A percentile compares a stretch with the other conserved stretches of the same genome.
Evolutionary conservation across 345 rosid species (phyloP).

Genomic region (Populus ilicifolia): DNA sequence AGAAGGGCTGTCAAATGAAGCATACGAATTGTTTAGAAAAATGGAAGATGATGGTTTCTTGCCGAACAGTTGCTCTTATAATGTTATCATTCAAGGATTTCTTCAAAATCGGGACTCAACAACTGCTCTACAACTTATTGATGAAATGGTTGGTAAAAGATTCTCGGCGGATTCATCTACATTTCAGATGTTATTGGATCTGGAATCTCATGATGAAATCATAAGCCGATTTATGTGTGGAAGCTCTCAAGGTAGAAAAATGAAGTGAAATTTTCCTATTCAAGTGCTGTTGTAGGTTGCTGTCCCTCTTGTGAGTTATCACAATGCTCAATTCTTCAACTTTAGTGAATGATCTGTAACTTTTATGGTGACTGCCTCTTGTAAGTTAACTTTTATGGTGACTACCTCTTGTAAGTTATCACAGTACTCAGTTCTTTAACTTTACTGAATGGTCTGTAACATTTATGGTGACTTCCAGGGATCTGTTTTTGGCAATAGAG

Average conservation of each 20-base stretch:
- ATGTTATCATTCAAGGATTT: background rate
- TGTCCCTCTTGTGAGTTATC: background rate
- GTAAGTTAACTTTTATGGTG: too few species aligned
- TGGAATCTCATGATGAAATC: background rate
- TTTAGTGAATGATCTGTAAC: too few species aligned
- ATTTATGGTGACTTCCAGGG: too few species aligned
- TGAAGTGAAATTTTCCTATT: background rate
- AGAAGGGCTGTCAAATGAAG: background rate
- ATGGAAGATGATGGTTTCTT: background rate
- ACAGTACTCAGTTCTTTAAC: too few species aligned
- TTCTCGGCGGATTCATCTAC: background rate
- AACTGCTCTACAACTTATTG: background rate
- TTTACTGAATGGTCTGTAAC: too few species aligned
- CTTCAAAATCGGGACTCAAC: background rate
- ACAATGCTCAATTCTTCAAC: too few species aligned
- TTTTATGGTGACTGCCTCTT: too few species aligned
- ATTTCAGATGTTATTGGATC: background rate
- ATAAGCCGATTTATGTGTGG: background rate
- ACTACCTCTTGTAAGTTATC: too few species aligned
- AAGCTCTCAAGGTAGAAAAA: background rate
- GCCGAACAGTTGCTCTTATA: background rate
- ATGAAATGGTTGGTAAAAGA: background rate
- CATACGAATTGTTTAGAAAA: background rate
- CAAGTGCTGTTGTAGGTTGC: background rate
- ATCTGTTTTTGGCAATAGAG: too few species aligned